Evolutionary conservation across 2,329 filamentous ascomycete genomes (phyloP), one percentile per base, ranked within the genome.

Genomic region (Xylariaceae sp.): DNA sequence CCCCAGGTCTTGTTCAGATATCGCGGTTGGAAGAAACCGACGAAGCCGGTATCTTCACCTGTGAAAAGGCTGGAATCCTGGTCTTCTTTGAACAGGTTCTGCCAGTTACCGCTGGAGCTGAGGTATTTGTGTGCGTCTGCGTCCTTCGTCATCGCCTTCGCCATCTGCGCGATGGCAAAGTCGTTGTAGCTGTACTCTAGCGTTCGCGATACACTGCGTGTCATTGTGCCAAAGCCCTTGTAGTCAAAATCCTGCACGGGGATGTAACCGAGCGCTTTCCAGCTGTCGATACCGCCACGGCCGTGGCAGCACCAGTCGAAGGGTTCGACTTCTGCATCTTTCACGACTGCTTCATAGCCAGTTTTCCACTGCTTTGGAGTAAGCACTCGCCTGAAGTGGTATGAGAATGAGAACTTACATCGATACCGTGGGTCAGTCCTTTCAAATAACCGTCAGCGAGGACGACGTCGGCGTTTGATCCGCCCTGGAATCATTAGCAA

Each of bases 171-270:
- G 57, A 89, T 85, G 64, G 83, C 85, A 67, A 84, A 92, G 73
- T 92, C 89, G 64, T 92, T 85, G 72, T 92, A 92, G 5, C 86
- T 83, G 70, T 92, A 92, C 70, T 92, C 89, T 0, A 92, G 81
- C 0, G 88, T 91, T 6, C 89, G 80, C 1, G 86, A 90, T 30
- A 92, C 81, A 62, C 82, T 87, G 5, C 89, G 80, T 0, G 88
- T 90, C 71, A 88, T 81, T 0, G 85, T 84, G 0, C 88, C 88
- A n/a, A 84, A 82, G 1, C 87, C 87, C 59, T 77, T 77, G 70
- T 77, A 76, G 70, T 92, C 88, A 57, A 84, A 84, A 62, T 91
- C 86, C 59, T 88, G 80, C 0, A 82, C 81, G 0, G 89, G 88
- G 11, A 92, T 87, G 69, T 90, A 92, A 1, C 85, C 82, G 0